Evolutionary conservation across 2,329 filamentous ascomycete genomes (phyloP).

Genomic region (Bipolaris gigantea): DNA sequence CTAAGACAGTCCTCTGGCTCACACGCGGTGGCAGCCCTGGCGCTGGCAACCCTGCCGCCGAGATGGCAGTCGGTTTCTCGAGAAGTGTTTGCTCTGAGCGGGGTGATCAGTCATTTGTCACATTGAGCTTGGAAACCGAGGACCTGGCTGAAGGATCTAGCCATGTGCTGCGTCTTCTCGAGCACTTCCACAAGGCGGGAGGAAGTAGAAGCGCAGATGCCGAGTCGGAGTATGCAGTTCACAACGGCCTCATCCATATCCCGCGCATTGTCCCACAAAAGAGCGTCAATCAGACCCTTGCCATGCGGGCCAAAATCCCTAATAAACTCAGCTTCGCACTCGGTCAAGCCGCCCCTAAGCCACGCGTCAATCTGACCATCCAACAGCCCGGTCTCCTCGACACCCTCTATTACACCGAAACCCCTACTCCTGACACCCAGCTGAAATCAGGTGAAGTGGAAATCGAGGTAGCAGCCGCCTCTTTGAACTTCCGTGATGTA

Average conservation of each 20-base stretch:
- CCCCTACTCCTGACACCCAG: background rate
- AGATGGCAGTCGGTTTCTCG: constrained; percentile 16
- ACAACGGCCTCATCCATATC: constrained; percentile 11
- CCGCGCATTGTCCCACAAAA: constrained; percentile 12
- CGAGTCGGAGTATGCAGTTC: constrained; percentile 13
- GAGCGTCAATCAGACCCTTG: constrained; percentile 9
- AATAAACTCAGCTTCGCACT: constrained; percentile 4
- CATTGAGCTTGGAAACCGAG: constrained; percentile 9
- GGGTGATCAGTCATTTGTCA: constrained; percentile 7
- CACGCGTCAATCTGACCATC: constrained; percentile 13
- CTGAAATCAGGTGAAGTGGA: constrained; percentile 18
- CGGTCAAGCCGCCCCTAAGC: constrained; percentile 5
- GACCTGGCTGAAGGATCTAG: background rate
- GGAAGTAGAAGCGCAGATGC: background rate
- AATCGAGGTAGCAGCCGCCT: constrained; percentile 15
- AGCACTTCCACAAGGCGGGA: constrained; percentile 12
- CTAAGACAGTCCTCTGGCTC: constrained; percentile 12
- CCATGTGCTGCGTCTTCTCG: constrained; percentile 2
- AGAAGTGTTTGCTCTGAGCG: constrained; percentile 15
- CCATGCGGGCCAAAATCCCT: constrained; percentile 2
- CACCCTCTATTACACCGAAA: constrained; percentile 15
- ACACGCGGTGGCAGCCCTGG: constrained; percentile 8
- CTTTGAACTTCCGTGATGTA: constrained; percentile 23
- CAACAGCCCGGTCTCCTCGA: constrained; percentile 16
- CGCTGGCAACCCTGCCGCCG: constrained; percentile 5